These are phyloP conservation scores for Ceratobasidium sp. DNA, from an alignment of 1,284 basidiomycete species.

Conservation along the genomic window DNA sequence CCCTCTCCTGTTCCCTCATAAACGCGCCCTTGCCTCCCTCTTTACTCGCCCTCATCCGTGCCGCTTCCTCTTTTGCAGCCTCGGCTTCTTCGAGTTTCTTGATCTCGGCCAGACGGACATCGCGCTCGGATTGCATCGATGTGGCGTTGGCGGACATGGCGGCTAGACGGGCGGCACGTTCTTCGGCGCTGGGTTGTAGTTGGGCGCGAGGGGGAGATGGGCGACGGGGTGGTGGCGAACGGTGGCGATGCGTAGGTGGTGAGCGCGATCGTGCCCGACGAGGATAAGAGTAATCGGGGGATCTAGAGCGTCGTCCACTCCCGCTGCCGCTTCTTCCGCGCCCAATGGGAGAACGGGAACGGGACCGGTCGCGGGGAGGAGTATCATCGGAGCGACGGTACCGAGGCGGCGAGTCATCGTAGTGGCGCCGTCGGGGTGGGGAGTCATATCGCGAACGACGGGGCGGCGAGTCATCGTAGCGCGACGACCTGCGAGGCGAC, in stretches of 20 bases:
- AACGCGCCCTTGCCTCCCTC: constrained; percentile 80
- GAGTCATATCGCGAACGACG: constrained; percentile 42
- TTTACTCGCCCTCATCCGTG: constrained; percentile 59
- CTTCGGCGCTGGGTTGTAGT: constrained; percentile 57
- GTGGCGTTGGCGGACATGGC: constrained; percentile 85
- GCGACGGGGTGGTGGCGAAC: constrained; percentile 52
- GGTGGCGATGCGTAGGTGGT: constrained; percentile 43
- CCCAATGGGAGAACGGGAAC: constrained; percentile 56
- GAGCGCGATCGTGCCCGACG: constrained; percentile 58
- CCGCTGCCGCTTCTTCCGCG: constrained; percentile 35
- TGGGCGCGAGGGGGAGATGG: constrained; percentile 56
- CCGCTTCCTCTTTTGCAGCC: constrained; percentile 73
- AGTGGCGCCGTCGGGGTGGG: constrained; percentile 26
- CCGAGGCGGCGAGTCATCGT: constrained; percentile 42
- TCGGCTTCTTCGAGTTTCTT: constrained; percentile 81
- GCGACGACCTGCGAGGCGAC: constrained; percentile 47
- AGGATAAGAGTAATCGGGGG: constrained; percentile 21
- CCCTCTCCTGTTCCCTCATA: constrained; percentile 80
- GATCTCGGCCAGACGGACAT: constrained; percentile 71
- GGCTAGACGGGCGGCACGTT: constrained; percentile 85
- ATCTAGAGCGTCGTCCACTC: constrained; percentile 17
- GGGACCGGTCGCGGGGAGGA: constrained; percentile 54
- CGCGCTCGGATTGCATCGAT: constrained; percentile 73
- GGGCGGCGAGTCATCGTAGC: constrained; percentile 37
- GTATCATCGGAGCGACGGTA: constrained; percentile 47